Evolutionary conservation across 768 basidiomycete genomes (phyloP), one percentile per base, ranked within the genome.

Genomic region (Krasilnikovozyma curviuscula): DNA sequence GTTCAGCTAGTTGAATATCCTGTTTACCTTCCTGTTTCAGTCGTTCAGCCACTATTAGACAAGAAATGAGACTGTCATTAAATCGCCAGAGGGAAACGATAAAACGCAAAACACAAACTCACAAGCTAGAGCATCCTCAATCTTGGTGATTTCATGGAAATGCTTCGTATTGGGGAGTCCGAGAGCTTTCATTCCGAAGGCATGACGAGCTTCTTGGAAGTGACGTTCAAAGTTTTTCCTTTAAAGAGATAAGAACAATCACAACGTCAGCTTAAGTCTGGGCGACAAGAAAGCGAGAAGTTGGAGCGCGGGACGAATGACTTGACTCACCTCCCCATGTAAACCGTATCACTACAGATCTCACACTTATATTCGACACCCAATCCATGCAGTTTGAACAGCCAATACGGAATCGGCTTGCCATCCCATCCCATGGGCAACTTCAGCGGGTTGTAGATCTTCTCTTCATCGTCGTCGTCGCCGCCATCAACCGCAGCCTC

Each of bases 341-440:
- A 95, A 9, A 88, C 81, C 62, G 81, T 81, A 62, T 89, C 89
- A 13, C 84, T 88, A 62, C 91, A 97, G 57, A 98, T 91, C 68
- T 97, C 91, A 57, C 93, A 98, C 48, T 78, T 75, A 64, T 95
- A 98, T 64, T 91, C 85, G 25, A 93, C 88, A n/a, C 93, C 93
- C 31, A 97, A 71, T 8, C 93, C 93, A 61, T 98, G 93, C 31
- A 98, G 68, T 66, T 97, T 97, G 69, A 89, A 98, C 46, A 98
- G 57, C 89, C 89, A 95, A 61, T 91, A 95, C 29, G 93, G 93
- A 59, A 98, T 98, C 18, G 93, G 93, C 61, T 97, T 97, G 28
- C 91, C 89, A 60, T 98, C 93, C 88, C 88, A 95, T 5, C 86
- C 86, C 19, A 95, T 71, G 13, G 93, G 93, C 34, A 97, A 69